Evolutionary conservation across 2,329 filamentous ascomycete species (phyloP), one percentile per base, ranked within the genome.

Genomic region (Hymenoscyphus infarciens): DNA sequence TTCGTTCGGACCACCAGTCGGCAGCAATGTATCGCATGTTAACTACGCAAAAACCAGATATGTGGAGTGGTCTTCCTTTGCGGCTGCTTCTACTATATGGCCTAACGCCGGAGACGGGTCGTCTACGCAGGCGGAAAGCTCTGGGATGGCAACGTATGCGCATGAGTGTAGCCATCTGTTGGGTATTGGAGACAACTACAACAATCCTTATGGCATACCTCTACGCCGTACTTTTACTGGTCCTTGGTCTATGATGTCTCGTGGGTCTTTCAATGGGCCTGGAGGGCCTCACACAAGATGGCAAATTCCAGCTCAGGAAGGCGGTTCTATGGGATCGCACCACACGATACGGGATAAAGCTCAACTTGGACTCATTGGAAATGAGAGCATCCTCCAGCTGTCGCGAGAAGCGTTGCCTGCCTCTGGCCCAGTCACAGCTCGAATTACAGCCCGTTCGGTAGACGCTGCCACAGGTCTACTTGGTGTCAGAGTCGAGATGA

Each of bases 221-320:
- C 35, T 56, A 3, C 62, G 64, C 29, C 38, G 64, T 35, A 8
- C 58, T 10, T 66, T 61, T 25, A 61, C 64, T 16, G 64, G 62
- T 22, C 57, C 60, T 10, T 64, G 61, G 45, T 66, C 64, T 6
- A 66, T 66, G 64, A 58, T 66, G 60, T 61, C 60, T n/a, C 45
- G 60, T 11, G 64, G 64, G 5, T 61, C 60, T 25, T 66, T 66
- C 39, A 66, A 64, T 15, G 64, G 64, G 27, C 64, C 64, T 53
- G 64, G 64, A 49, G 64, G 64, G 16, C 64, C 64, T 45, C 64
- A 64, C 45, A 66, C 64, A 25, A 55, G 64, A 33, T 66, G 64
- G 64, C 62, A 66, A n/a, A 64, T 66, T 29, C 64, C 64, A 19
- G 57, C 64, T 33, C 60, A 59, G 13, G 45, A 64, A 19, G 62